Evolutionary conservation across 2,329 filamentous ascomycete species (phyloP), one percentile per base, ranked within the genome.

Genomic region (Alternaria infectoria): DNA sequence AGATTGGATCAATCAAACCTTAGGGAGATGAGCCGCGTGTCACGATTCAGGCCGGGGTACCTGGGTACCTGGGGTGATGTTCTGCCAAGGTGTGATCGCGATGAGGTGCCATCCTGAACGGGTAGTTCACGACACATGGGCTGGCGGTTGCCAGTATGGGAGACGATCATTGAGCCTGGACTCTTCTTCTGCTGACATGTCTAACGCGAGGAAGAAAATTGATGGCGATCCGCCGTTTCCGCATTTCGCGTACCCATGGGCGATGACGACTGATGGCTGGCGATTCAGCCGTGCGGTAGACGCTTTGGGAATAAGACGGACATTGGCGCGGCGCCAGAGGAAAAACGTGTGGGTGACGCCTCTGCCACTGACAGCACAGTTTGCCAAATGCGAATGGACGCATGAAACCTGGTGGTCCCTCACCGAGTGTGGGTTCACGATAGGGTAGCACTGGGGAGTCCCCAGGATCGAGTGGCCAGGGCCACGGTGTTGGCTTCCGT

Each of bases 361-460:
- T 54, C 63, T 71, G 67, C 67, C 68, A 66, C 67, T 72, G 70
- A 74, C 68, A 60, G 67, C 65, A 70, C 54, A 54, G 32, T 25
- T 36, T 45, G 57, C 72, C 69, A 30, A 54, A 73, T 66, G 66
- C 56, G 67, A 69, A 46, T 52, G 57, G 56, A 54, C 68, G 74
- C 74, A 76, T 68, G 40, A 63, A 59, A 58, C 47, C 62, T 64
- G 69, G 59, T 68, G 62, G 55, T 50, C 56, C 65, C 67, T 61
- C 28, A 60, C 59, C 62, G 60, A 61, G 51, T 51, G 59, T 47
- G 61, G 59, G 21, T 62, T 68, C 57, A 58, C 65, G 60, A 74
- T 71, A 73, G 70, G 69, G 61, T 67, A 59, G 64, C 69, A 64
- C 54, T 60, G 69, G 69, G 61, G 65, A 59, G 64, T 69, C 66